Evolutionary conservation across 2,329 filamentous ascomycete genomes (phyloP).

Genomic region (Ramichloridium luteum): DNA sequence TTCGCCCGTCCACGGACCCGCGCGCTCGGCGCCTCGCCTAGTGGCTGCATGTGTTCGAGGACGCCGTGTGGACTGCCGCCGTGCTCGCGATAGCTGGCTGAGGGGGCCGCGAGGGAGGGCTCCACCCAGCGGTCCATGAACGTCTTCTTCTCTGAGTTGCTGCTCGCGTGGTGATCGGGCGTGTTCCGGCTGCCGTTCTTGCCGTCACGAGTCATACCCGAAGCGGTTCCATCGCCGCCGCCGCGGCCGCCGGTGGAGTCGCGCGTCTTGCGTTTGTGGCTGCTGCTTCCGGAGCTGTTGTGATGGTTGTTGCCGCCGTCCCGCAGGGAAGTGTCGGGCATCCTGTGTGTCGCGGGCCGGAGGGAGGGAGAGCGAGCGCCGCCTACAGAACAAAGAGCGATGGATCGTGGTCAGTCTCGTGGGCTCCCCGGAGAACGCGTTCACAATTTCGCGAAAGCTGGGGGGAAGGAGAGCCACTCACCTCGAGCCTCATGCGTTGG

Average conservation of each 20-base stretch:
- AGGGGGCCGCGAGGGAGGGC: conserved; percentile 40
- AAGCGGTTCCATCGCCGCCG: neutral
- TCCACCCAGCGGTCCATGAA: conserved; percentile 36
- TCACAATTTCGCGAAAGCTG: too few species aligned
- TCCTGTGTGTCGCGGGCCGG: too few species aligned
- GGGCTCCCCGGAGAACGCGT: too few species aligned
- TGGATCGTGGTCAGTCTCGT: too few species aligned
- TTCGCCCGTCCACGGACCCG: conserved; percentile 47
- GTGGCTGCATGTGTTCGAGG: conserved; percentile 69
- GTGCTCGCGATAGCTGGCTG: conserved; percentile 64
- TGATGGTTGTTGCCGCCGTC: too few species aligned
- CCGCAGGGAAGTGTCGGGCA: too few species aligned
- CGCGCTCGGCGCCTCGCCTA: conserved; percentile 58
- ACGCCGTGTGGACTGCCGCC: conserved; percentile 62
- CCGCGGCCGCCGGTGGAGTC: neutral
- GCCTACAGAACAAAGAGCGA: too few species aligned
- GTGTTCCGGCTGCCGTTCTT: conserved; percentile 27
- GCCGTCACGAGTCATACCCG: neutral
- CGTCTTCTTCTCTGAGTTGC: conserved; percentile 25
- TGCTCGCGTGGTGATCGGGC: conserved; percentile 25
- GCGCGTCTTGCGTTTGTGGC: neutral
- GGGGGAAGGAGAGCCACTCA: too few species aligned
- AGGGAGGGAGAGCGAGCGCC: too few species aligned
- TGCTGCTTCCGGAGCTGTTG: too few species aligned
- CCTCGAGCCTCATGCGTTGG: too few species aligned